Evolutionary conservation across 1,284 basidiomycete genomes (phyloP).

Genomic region (Anthracocystis walkeri): DNA sequence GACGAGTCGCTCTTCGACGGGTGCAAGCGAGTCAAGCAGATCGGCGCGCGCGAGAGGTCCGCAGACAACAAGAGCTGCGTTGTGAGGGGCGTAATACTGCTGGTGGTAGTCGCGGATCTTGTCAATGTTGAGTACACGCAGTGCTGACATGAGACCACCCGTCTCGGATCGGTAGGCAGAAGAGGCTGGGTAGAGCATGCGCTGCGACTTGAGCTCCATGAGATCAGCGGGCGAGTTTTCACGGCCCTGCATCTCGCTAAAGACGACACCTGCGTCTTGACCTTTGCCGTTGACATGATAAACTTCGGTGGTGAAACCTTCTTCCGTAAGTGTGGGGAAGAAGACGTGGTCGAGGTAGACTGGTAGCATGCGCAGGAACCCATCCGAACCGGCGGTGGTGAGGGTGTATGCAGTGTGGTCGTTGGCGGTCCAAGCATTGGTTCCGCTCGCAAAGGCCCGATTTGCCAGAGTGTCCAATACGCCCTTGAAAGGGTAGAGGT

Average conservation of each 20-base stretch:
- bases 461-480: conserved; percentile 97
- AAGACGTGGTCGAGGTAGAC: conserved; percentile 97
- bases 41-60: conserved; percentile 77
- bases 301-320: conserved; percentile 88
- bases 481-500: conserved; percentile 87
- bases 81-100: conserved; percentile 94
- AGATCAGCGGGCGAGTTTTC: conserved; percentile 92
- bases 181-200: conserved; percentile 80
- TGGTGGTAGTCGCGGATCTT: conserved; percentile 86
- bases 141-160: conserved; percentile 91
- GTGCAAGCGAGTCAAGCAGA: conserved; percentile 76
- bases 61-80: conserved; percentile 84
- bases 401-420: conserved; percentile 84
- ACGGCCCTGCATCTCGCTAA: conserved; percentile 87
- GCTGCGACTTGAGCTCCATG: conserved; percentile 78
- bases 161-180: conserved; percentile 97
- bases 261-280: conserved; percentile 94
- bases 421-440: conserved; percentile 77
- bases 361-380: conserved; percentile 92
- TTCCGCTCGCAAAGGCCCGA: conserved; percentile 87
- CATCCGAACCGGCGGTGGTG: conserved; percentile 95
- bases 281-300: conserved; percentile 87
- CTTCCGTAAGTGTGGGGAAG: conserved; percentile 91
- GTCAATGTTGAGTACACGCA: conserved; percentile 89
- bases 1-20: conserved; percentile 61